A percentile compares a stretch with the other conserved stretches of the same genome.
Conservation (phyloP, 2,329 filamentous ascomycete species). For the Trichoderma sp. region DNA sequence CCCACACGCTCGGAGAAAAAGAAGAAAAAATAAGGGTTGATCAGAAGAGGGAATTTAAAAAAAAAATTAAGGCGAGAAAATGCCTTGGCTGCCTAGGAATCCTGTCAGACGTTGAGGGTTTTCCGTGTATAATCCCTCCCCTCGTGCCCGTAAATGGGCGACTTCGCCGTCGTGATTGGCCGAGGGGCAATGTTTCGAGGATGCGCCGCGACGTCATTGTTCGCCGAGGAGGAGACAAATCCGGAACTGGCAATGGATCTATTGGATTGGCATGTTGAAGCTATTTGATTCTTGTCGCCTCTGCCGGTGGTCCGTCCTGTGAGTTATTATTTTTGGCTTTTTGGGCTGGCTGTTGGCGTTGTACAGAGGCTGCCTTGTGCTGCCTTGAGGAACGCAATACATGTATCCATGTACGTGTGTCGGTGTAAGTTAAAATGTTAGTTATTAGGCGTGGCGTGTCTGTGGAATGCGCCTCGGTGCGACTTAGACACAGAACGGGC, state of each 20-base stretch:
- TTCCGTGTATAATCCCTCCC: not conserved
- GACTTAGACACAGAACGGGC: not conserved
- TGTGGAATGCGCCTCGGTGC: not conserved
- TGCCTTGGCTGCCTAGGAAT: not conserved
- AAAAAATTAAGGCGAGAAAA: not conserved
- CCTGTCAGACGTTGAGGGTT: not conserved
- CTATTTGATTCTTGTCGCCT: not conserved
- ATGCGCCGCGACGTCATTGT: slow-evolving; percentile 1
- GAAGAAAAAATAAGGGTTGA: not conserved
- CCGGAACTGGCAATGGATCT: not conserved
- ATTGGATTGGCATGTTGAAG: not conserved
- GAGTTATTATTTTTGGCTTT: not conserved
- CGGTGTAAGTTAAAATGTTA: too few species aligned
- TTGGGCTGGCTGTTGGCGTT: not conserved
- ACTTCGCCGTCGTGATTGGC: not conserved
- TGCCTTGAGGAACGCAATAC: not conserved
- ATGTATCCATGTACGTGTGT: too few species aligned
- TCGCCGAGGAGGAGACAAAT: not conserved
- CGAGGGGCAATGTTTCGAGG: not conserved
- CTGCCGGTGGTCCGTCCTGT: not conserved
- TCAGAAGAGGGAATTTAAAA: not conserved
- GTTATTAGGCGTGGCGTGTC: not conserved
- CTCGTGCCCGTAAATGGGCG: not conserved
- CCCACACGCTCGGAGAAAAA: not conserved
- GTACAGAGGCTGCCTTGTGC: not conserved